Conservation (phyloP, 2,329 filamentous ascomycete species). For the Aspergillus fructus region DNA sequence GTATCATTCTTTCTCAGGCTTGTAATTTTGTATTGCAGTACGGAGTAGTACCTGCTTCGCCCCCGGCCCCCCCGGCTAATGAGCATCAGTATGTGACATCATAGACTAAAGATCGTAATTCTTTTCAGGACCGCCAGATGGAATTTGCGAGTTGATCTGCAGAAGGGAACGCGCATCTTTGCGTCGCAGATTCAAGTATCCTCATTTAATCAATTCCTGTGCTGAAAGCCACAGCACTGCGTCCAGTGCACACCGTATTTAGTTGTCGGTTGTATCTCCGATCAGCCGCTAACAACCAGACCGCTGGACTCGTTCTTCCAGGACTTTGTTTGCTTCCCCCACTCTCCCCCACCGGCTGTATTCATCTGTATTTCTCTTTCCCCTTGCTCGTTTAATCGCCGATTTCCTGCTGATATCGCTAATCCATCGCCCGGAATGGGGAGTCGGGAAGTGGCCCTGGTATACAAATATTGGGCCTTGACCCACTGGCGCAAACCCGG, state of each 20-base stretch:
- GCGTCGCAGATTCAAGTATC: no score
- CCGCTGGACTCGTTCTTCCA: constrained; percentile 25
- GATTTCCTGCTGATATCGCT: not conserved
- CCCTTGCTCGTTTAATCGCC: constrained; percentile 1
- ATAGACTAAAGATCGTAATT: not conserved
- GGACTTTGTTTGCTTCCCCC: constrained; percentile 13
- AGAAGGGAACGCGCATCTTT: no score
- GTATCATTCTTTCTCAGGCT: not conserved
- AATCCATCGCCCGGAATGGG: constrained; percentile 1
- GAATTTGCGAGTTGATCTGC: not conserved
- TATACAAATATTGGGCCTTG: constrained; percentile 4
- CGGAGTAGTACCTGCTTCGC: not conserved
- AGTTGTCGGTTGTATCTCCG: constrained; percentile 1
- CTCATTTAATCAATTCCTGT: no score
- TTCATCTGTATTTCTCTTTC: not conserved
- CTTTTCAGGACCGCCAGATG: not conserved
- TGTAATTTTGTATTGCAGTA: not conserved
- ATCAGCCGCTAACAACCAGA: constrained; percentile 29
- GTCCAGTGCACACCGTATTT: not conserved
- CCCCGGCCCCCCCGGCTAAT: not conserved
- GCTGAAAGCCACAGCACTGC: no score
- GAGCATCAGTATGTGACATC: constrained; percentile 1
- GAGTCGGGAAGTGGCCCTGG: constrained; percentile 1
- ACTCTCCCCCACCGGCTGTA: constrained; percentile 19
- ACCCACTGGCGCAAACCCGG: constrained; percentile 7